These are phyloP conservation scores for Penicillium salamii DNA, from an alignment of 495 filamentous ascomycete genomes.

Conservation along the genomic window DNA sequence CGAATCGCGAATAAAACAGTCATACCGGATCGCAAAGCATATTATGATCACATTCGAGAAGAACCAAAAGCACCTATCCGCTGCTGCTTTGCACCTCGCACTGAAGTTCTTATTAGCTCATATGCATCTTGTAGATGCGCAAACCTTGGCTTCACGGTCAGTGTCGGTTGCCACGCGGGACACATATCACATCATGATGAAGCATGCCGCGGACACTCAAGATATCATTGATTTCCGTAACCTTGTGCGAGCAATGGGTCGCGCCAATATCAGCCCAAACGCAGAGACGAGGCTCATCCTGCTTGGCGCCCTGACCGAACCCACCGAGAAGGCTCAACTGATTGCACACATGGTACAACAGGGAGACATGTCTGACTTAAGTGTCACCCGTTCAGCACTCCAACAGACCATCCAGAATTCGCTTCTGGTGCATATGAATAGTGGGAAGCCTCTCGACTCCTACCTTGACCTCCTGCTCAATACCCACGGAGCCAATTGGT, in stretches of 20 bases:
- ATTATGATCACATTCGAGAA: conserved; percentile 29
- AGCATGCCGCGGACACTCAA: conserved; percentile 31
- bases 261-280: conserved; percentile 36
- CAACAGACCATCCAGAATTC: conserved; percentile 33
- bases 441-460: conserved; percentile 28
- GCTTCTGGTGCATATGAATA: conserved; percentile 32
- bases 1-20: conserved; percentile 2
- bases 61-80: conserved; percentile 30
- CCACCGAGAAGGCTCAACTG: conserved; percentile 29
- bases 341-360: conserved; percentile 33
- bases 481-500: conserved; percentile 31
- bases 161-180: conserved; percentile 38
- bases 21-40: conserved; percentile 8
- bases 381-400: conserved; percentile 21
- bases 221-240: conserved; percentile 32
- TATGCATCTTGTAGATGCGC: conserved; percentile 26
- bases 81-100: conserved; percentile 40
- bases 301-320: conserved; percentile 29
- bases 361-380: conserved; percentile 26
- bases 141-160: conserved; percentile 25
- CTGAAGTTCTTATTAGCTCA: conserved; percentile 35
- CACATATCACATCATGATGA: conserved; percentile 46
- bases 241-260: conserved; percentile 33
- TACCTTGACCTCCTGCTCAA: conserved; percentile 34
- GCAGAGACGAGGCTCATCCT: conserved; percentile 44